phyloP scores from a whole-genome alignment of 495 filamentous ascomycete genomes.

The Neurospora tetrasperma region DNA sequence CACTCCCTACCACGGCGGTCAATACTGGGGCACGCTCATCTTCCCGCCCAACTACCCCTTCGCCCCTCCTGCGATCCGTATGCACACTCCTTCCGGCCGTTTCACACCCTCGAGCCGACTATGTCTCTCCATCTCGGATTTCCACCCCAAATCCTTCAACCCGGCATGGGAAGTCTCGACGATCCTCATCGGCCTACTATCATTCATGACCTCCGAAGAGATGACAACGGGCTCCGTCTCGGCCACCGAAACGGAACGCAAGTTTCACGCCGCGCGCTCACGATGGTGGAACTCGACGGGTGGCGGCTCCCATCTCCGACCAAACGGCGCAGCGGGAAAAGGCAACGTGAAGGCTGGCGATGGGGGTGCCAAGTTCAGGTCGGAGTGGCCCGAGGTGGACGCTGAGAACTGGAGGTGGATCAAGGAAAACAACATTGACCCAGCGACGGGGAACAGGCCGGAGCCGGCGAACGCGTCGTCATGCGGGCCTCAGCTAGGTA shows the following conservation, averaged over 20 bases:
- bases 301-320: slow-evolving; percentile 61
- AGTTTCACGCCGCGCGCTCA: slow-evolving; percentile 63
- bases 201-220: slow-evolving; percentile 97
- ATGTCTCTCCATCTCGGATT: slow-evolving; percentile 91
- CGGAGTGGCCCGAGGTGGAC: slow-evolving; percentile 86
- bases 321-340: slow-evolving; percentile 28
- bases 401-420: slow-evolving; percentile 93
- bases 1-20: slow-evolving; percentile 87
- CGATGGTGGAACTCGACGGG: slow-evolving; percentile 97
- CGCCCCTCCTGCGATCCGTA: slow-evolving; percentile 91
- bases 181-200: slow-evolving; percentile 86
- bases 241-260: slow-evolving; percentile 67
- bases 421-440: slow-evolving; percentile 69
- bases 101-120: slow-evolving; percentile 89
- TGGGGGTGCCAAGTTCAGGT: slow-evolving; percentile 13
- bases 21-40: slow-evolving; percentile 95
- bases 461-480: slow-evolving; percentile 34
- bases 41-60: slow-evolving; percentile 97
- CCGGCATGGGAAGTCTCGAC: slow-evolving; percentile 98
- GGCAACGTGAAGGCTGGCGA: slow-evolving; percentile 30
- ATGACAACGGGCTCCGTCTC: slow-evolving; percentile 95
- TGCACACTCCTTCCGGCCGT: slow-evolving; percentile 94
- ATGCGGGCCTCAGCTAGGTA: slow-evolving; percentile 58
- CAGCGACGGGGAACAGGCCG: slow-evolving; percentile 55
- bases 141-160: slow-evolving; percentile 96